Evolutionary conservation across 192 early-diverging fungal species (phyloP), one percentile per base, ranked within the genome.

Genomic region (Funneliformis geosporum): DNA sequence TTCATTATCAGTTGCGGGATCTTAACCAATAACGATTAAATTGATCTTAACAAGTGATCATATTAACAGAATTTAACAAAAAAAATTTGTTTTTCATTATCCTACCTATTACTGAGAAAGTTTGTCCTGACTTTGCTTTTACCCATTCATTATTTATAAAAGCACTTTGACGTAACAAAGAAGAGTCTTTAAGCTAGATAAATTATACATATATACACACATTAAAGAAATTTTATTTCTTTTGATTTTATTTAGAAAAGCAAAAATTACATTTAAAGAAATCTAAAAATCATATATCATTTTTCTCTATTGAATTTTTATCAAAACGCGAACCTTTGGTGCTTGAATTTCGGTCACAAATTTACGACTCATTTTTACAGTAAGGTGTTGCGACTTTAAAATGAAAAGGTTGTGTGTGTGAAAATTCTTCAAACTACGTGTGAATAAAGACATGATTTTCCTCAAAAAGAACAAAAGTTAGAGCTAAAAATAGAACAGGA

Each of bases 71-170:
- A 16, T 25, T 28, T 33, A 50, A 25, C 25, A 62, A 28, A n/a
- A 61, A 78, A 38, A 4, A 14, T 28, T 21, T 40, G 40, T 9
- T 25, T 5, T 6, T 39, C 39, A 23, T 10, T 44, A 23, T 16
- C 67, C 64, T 87, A 90, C 90, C 88, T 44, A 78, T 73, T 33
- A 94, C 90, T 16, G 84, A 74, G 70, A 91, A 90, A 0, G 85
- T 88, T 68, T 86, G 76, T 42, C 80, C 76, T 8, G 84, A 83
- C 23, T 73, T 69, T 2, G 90, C 80, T 3, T 65, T 62, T 9
- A 90, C 80, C 88, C 90, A 93, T 50, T 90, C 80, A 75, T 90
- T 88, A 66, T 90, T 85, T 40, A 94, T 82, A 78, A 90, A 91
- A 0, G 89, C 91, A 39, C 80, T 75, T 10, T 83, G 40, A 25